Evolutionary conservation across 108 stramenopile species (phyloP).

Genomic region (Epithemia pelagica): DNA sequence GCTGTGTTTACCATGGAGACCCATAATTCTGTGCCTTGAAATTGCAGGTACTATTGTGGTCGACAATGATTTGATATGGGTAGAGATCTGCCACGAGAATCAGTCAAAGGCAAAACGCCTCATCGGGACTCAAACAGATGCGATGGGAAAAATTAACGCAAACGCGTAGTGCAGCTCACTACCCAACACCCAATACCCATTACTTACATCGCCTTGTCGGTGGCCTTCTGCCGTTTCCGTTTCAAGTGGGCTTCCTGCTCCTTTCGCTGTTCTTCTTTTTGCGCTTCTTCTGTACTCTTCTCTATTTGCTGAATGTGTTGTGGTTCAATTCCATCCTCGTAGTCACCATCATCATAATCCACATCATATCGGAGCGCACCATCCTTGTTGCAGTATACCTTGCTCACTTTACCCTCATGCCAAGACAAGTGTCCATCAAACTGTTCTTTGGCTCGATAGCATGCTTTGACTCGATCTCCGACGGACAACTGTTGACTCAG

Average conservation of each 20-base stretch:
- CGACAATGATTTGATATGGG: slow-evolving; percentile 11
- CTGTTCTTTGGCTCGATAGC: slow-evolving; percentile 73
- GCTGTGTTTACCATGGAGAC: slow-evolving; percentile 82
- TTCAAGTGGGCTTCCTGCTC: slow-evolving; percentile 27
- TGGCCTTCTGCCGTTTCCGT: slow-evolving; percentile 60
- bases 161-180: slow-evolving; percentile 5
- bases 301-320: slow-evolving; percentile 48
- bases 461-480: slow-evolving; percentile 66
- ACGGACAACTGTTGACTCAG: slow-evolving; percentile 31
- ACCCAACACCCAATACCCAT: neutral
- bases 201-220: slow-evolving; percentile 72
- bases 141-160: slow-evolving; percentile 3
- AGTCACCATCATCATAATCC: slow-evolving; percentile 83
- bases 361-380: slow-evolving; percentile 65
- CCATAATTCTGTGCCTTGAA: slow-evolving; percentile 40
- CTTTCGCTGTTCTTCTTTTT: slow-evolving; percentile 32
- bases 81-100: slow-evolving; percentile 11
- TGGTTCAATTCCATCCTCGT: slow-evolving; percentile 64
- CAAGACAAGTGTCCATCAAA: slow-evolving; percentile 64
- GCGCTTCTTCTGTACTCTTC: slow-evolving; percentile 39
- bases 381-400: slow-evolving; percentile 28
- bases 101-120: slow-evolving; percentile 25
- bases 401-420: slow-evolving; percentile 58
- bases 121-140: slow-evolving; percentile 7
- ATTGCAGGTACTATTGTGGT: slow-evolving; percentile 69